Percentiles rank a stretch among this genome's conserved stretches.
Conservation (phyloP, 2,329 filamentous ascomycete genomes). For the Monilinia fructicola region DNA sequence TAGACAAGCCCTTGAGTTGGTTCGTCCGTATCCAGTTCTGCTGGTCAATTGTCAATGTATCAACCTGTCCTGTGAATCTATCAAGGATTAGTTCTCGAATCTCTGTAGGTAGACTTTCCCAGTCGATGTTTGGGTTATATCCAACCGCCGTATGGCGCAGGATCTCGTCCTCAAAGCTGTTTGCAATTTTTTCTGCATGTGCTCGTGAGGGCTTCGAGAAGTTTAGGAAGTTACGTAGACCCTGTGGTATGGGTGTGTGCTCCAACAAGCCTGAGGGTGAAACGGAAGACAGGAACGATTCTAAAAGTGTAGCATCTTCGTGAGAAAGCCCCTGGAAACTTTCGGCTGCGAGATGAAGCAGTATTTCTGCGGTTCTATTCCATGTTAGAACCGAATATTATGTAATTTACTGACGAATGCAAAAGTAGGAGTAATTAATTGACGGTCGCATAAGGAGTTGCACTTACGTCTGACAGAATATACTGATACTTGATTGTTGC, state of each 20-base stretch:
- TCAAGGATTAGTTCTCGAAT: conserved; percentile 49
- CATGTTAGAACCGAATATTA: neutral
- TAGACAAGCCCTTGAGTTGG: conserved; percentile 27
- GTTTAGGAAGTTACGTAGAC: conserved; percentile 15
- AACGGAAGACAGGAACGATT: conserved; percentile 18
- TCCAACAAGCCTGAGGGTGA: conserved; percentile 20
- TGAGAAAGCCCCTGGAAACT: conserved; percentile 9
- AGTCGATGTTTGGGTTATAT: conserved; percentile 50
- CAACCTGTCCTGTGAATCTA: conserved; percentile 46
- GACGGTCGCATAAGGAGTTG: neutral
- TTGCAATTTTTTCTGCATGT: conserved; percentile 11
- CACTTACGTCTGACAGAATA: conserved; percentile 33
- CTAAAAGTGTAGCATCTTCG: conserved; percentile 16
- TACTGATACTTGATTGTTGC: conserved; percentile 29
- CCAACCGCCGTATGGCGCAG: conserved; percentile 50
- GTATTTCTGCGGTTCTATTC: conserved; percentile 17
- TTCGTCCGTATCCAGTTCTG: conserved; percentile 32
- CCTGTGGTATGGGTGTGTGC: conserved; percentile 17
- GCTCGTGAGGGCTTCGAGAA: conserved; percentile 15
- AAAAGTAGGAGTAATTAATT: neutral
- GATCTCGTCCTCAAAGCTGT: conserved; percentile 39
- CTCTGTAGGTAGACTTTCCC: conserved; percentile 50
- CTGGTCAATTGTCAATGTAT: conserved; percentile 30
- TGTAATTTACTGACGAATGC: neutral
- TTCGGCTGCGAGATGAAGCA: conserved; percentile 19